Conservation (phyloP, 352 stramenopile genomes). For the Peronospora destructor region DNA sequence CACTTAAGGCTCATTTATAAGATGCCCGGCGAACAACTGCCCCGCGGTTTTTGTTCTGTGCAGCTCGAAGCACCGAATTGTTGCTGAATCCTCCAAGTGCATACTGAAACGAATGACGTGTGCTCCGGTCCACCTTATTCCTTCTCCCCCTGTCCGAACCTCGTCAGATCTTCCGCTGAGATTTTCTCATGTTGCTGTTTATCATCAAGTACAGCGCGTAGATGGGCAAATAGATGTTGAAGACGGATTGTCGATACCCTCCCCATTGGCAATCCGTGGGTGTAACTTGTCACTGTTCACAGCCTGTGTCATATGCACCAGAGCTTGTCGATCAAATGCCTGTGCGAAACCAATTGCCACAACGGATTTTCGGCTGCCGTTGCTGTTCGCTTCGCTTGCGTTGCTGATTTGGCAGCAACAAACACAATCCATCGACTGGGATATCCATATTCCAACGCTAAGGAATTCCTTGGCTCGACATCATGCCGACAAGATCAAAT, state of each 20-base stretch:
- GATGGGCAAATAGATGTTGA: conserved; percentile 9
- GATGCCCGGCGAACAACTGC: conserved; percentile 2
- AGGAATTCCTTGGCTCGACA: too few relatives aligned
- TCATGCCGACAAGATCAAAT: too few relatives aligned
- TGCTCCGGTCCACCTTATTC: conserved; percentile 9
- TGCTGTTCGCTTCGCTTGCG: too few relatives aligned
- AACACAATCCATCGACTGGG: neutral
- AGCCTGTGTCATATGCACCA: too few relatives aligned
- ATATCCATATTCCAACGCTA: too few relatives aligned
- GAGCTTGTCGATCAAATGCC: neutral
- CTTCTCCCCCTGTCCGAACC: conserved; percentile 22
- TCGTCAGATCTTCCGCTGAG: too few relatives aligned
- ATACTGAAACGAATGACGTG: conserved; percentile 28
- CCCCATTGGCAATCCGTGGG: too few relatives aligned
- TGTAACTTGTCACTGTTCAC: too few relatives aligned
- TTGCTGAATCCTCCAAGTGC: conserved; percentile 30
- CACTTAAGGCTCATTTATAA: conserved; percentile 31
- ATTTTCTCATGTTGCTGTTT: neutral
- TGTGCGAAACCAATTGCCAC: too few relatives aligned
- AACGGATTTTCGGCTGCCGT: too few relatives aligned
- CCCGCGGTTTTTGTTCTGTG: conserved; percentile 26
- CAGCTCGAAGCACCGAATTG: conserved; percentile 30
- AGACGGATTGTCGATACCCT: conserved; percentile 24
- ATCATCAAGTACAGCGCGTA: neutral
- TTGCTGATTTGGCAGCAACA: conserved; percentile 22